These are phyloP conservation scores for Clonostachys rosea DNA, from an alignment of 2,329 filamentous ascomycete genomes.

Conservation along the genomic window DNA sequence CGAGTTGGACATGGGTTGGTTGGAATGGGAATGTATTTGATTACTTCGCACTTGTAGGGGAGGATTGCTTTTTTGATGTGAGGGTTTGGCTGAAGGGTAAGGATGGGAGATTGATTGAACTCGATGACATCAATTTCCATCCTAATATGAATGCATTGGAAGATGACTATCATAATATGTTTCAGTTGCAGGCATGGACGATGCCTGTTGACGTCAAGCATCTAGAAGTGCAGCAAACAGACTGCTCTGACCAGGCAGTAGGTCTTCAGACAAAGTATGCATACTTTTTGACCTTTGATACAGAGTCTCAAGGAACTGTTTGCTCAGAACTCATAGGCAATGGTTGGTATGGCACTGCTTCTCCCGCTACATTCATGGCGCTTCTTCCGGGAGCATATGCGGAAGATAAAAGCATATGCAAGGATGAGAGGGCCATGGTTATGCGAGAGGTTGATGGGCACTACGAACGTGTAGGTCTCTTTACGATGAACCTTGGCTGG, in stretches of 20 bases:
- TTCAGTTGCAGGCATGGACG: not conserved
- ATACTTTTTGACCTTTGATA: not conserved
- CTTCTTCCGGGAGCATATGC: not conserved
- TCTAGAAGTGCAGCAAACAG: not conserved
- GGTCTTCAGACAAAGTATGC: not conserved
- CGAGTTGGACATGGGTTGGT: not conserved
- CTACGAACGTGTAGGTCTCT: not conserved
- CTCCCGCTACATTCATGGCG: too few relatives aligned
- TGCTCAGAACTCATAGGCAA: not conserved
- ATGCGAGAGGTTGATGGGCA: not conserved
- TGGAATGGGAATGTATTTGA: too few relatives aligned
- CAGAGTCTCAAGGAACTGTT: not conserved
- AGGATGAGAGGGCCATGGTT: not conserved
- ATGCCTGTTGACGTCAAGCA: not conserved
- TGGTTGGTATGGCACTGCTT: not conserved
- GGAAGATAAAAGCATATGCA: not conserved
- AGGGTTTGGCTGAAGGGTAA: not conserved
- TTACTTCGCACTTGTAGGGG: too few relatives aligned
- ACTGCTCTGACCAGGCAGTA: not conserved
- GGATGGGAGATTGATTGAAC: too few relatives aligned
- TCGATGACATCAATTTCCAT: too few relatives aligned
- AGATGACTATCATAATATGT: too few relatives aligned
- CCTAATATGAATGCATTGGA: too few relatives aligned
- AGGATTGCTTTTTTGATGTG: not conserved
- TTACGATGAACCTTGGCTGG: too few relatives aligned